phyloP scores from a whole-genome alignment of 306 rosid genomes.

The Pueraria montana region DNA sequence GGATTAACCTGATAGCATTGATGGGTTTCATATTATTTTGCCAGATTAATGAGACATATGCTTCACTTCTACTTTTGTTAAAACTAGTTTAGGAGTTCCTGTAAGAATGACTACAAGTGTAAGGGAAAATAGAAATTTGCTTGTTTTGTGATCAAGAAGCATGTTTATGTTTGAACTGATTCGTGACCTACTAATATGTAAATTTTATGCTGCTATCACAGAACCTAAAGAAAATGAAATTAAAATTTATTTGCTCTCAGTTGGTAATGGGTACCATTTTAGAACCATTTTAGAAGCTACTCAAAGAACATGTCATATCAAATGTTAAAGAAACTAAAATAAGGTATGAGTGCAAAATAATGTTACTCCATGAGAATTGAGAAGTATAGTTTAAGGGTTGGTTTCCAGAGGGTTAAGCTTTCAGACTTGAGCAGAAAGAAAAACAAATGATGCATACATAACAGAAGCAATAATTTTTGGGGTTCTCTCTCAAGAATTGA shows the following conservation, averaged over 20 bases:
- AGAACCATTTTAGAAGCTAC: slow-evolving; percentile 24
- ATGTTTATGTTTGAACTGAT: slow-evolving; percentile 4
- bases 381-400: background rate
- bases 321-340: background rate
- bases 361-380: slow-evolving; percentile 19
- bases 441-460: background rate
- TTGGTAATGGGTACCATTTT: background rate
- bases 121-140: background rate
- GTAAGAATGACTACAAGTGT: background rate
- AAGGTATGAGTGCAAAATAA: background rate
- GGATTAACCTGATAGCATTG: background rate
- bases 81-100: background rate
- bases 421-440: background rate
- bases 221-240: background rate
- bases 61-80: background rate
- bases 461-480: background rate
- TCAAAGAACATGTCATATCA: slow-evolving; percentile 4
- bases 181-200: background rate
- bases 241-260: background rate
- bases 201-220: background rate
- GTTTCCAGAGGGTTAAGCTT: background rate
- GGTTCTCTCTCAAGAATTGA: background rate
- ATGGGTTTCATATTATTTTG: background rate
- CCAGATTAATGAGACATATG: background rate
- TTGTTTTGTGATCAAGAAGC: background rate